Conservation (phyloP, 208 protist genomes). For the Hexamita inflata region DNA sequence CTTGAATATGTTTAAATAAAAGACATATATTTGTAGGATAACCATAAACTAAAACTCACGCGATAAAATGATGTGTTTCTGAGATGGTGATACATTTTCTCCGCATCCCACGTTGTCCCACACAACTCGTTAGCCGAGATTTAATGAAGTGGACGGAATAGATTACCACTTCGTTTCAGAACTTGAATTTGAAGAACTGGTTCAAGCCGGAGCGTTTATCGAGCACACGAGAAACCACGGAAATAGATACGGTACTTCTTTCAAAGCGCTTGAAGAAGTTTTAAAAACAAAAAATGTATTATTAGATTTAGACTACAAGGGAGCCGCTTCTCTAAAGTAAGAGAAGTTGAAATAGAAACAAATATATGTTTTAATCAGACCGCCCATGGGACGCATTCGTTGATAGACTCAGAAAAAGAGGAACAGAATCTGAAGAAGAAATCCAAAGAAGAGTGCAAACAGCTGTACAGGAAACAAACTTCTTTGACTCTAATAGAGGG, state of each 20-base stretch:
- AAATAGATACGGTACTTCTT: conserved; percentile 72
- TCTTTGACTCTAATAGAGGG: conserved; percentile 50
- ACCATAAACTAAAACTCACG: no score
- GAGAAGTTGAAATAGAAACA: conserved; percentile 55
- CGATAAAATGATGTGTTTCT: no score
- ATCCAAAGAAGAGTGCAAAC: conserved; percentile 53
- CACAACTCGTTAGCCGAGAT: conserved; percentile 60
- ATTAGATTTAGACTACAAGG: conserved; percentile 57
- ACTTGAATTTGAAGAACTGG: conserved; percentile 50
- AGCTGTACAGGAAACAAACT: conserved; percentile 57
- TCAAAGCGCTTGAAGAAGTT: conserved; percentile 52
- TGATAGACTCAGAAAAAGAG: conserved; percentile 55
- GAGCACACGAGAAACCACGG: conserved; percentile 69
- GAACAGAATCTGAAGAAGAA: conserved; percentile 60
- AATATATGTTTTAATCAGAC: conserved; percentile 13
- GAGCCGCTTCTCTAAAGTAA: conserved; percentile 42
- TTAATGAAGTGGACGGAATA: conserved; percentile 59
- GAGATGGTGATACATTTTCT: no score
- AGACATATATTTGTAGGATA: no score
- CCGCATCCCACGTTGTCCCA: no score
- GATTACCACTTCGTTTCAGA: conserved; percentile 62
- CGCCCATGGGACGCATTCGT: conserved; percentile 56
- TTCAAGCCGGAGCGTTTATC: conserved; percentile 54
- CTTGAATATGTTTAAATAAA: no score
- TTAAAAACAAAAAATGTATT: conserved; percentile 44